Evolutionary conservation across 2,329 filamentous ascomycete species (phyloP), one percentile per base, ranked within the genome.

Genomic region (Hypomyces perniciosus): DNA sequence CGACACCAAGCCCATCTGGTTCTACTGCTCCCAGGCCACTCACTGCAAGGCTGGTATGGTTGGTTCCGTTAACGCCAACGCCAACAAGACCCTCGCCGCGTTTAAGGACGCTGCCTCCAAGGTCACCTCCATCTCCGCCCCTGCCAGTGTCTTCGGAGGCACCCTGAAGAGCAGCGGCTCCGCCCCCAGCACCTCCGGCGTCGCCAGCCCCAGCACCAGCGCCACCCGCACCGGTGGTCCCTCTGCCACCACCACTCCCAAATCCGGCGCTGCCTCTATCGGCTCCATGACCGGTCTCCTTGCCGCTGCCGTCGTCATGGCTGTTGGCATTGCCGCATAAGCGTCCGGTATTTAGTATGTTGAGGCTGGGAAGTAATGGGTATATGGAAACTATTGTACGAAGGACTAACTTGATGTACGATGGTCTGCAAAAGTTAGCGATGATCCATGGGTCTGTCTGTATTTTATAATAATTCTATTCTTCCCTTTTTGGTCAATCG

Each of bases 21-120:
- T 54, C 52, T 54, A 54, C 52, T 54, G 49, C 52, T 45, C 52
- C 30, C 52, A 54, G 39, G 6, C 38, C n/a, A 48, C 41, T 33
- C 49, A 54, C 41, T 54, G 52, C 49, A 8, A 40, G 10, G 27
- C 33, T 2, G 52, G 52, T 13, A 54, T 54, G 52, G 48, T 52
- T 13, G 52, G 49, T 29, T 40, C 37, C n/a, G 49, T 54, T 48
- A 54, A 54, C 52, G 40, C 48, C 40, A 45, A 38, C 45, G 9
- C 13, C 37, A 38, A 41, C 45, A 48, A 49, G 40, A 54, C 52
- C 8, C 30, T 54, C 31, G 52, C 12, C 27, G 10, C 31, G 7
- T 54, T 51, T 48, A 39, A 46, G 43, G 29, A 38, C 6, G 48
- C 52, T 10, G 52, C 52, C 39, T 12, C 8, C 7, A 46, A 41